Evolutionary conservation across 352 stramenopile species (phyloP).

Genomic region (Elongisporangium senticosum): DNA sequence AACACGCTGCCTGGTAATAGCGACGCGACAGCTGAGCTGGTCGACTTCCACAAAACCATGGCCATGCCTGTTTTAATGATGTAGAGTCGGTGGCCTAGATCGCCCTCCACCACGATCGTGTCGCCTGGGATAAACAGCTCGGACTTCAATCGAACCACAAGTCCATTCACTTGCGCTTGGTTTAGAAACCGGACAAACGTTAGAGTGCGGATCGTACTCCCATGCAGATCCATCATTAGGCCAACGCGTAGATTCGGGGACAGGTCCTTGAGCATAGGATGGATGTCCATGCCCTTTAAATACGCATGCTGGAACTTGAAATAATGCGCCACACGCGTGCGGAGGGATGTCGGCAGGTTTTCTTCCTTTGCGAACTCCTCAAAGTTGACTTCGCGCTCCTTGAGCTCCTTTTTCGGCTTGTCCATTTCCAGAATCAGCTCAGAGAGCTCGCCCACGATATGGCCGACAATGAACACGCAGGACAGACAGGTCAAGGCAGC

Average conservation of each 20-base stretch:
- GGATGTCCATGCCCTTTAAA: constrained; percentile 63
- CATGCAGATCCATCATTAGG: constrained; percentile 73
- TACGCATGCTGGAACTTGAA: constrained; percentile 68
- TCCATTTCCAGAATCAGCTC: constrained; percentile 75
- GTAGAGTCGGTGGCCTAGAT: constrained; percentile 61
- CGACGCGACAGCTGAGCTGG: constrained; percentile 53
- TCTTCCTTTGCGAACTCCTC: constrained; percentile 70
- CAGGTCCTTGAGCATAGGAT: constrained; percentile 67
- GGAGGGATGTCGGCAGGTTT: constrained; percentile 44
- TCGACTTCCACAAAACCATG: constrained; percentile 65
- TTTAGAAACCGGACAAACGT: constrained; percentile 53
- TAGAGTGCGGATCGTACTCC: constrained; percentile 38
- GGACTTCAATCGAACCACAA: constrained; percentile 54
- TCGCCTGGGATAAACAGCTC: constrained; percentile 74
- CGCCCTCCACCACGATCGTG: constrained; percentile 60
- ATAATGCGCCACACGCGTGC: constrained; percentile 56
- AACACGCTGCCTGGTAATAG: constrained; percentile 56
- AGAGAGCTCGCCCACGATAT: constrained; percentile 73
- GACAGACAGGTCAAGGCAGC: constrained; percentile 58
- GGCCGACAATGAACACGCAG: constrained; percentile 72
- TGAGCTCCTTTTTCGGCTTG: constrained; percentile 66
- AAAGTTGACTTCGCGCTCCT: constrained; percentile 57
- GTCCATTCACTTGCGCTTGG: constrained; percentile 40
- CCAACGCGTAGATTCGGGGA: constrained; percentile 59
- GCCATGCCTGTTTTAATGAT: constrained; percentile 62